A percentile compares a stretch with the other conserved stretches of the same genome.
phyloP scores from a whole-genome alignment of 352 stramenopile species.

The Thraustochytrium striatum region DNA sequence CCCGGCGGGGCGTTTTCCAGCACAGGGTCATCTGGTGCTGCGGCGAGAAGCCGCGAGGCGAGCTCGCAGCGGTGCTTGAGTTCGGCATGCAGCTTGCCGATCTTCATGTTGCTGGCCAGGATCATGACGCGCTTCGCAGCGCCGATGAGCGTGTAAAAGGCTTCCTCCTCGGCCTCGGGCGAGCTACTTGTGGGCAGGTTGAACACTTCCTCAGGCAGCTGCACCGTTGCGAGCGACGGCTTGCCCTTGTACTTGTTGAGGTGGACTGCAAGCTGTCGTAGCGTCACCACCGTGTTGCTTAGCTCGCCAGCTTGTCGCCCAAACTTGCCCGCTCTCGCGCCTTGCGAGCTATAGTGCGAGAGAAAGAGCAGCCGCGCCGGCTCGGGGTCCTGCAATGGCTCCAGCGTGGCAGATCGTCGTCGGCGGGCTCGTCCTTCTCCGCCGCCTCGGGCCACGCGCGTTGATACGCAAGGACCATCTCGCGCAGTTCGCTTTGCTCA shows the following conservation, averaged over 20 bases:
- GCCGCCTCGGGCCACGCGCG: not conserved
- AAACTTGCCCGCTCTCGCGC: conserved; percentile 28
- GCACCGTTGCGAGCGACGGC: conserved; percentile 34
- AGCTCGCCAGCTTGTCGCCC: not conserved
- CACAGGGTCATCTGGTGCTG: not conserved
- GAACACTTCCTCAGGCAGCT: conserved; percentile 41
- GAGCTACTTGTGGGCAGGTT: conserved; percentile 29
- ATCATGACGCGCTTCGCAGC: conserved; percentile 36
- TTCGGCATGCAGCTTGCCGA: conserved; percentile 7
- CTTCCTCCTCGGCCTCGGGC: not conserved
- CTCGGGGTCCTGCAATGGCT: not conserved
- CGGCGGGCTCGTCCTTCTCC: not conserved
- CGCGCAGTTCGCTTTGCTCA: not conserved
- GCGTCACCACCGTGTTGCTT: not conserved
- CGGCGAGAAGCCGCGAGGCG: not conserved
- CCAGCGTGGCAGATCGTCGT: not conserved
- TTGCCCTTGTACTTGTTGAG: conserved; percentile 43
- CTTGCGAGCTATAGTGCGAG: not conserved
- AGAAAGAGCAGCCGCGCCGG: not conserved
- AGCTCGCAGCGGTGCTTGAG: not conserved
- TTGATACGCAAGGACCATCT: not conserved
- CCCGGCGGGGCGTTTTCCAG: not conserved
- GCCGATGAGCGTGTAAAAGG: conserved; percentile 27
- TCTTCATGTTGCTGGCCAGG: conserved; percentile 33
- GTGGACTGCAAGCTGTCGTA: conserved; percentile 11